These are phyloP conservation scores for Didymella segeticola DNA, from an alignment of 2,329 filamentous ascomycete species.

Conservation along the genomic window DNA sequence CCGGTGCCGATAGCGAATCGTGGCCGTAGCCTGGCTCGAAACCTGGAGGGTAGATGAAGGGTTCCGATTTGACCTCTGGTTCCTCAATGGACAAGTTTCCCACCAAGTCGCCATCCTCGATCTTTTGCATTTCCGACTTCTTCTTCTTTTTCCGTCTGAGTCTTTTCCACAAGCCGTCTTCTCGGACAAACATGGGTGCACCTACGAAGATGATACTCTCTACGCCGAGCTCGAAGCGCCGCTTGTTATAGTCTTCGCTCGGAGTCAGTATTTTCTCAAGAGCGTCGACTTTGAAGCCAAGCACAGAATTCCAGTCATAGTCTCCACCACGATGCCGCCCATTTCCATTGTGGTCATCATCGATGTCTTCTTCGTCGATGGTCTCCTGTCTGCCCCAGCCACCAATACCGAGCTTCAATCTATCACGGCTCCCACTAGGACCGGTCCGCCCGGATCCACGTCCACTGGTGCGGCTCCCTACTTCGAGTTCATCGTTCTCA, in stretches of 20 bases:
- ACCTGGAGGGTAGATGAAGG: slow-evolving; percentile 44
- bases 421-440: slow-evolving; percentile 27
- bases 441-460: slow-evolving; percentile 38
- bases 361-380: slow-evolving; percentile 46
- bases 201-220: slow-evolving; percentile 51
- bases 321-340: slow-evolving; percentile 36
- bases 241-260: slow-evolving; percentile 48
- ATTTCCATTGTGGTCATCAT: slow-evolving; percentile 22
- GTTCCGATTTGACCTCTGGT: slow-evolving; percentile 29
- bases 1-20: slow-evolving; percentile 38
- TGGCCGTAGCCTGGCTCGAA: slow-evolving; percentile 52
- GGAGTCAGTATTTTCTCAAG: slow-evolving; percentile 51
- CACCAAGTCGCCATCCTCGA: slow-evolving; percentile 29
- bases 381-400: slow-evolving; percentile 46
- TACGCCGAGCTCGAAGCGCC: slow-evolving; percentile 49
- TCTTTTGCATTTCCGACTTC: slow-evolving; percentile 27
- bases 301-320: slow-evolving; percentile 48
- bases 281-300: slow-evolving; percentile 50
- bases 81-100: slow-evolving; percentile 29
- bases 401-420: slow-evolving; percentile 32
- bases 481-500: slow-evolving; percentile 42
- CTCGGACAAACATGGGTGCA: slow-evolving; percentile 52
- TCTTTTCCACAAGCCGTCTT: slow-evolving; percentile 52
- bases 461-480: slow-evolving; percentile 46
- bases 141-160: slow-evolving; percentile 41